Percentiles rank a stretch among this genome's conserved stretches.
These are phyloP conservation scores for Sphaerulina musiva DNA, from an alignment of 2,329 filamentous ascomycete genomes.

Conservation along the genomic window DNA sequence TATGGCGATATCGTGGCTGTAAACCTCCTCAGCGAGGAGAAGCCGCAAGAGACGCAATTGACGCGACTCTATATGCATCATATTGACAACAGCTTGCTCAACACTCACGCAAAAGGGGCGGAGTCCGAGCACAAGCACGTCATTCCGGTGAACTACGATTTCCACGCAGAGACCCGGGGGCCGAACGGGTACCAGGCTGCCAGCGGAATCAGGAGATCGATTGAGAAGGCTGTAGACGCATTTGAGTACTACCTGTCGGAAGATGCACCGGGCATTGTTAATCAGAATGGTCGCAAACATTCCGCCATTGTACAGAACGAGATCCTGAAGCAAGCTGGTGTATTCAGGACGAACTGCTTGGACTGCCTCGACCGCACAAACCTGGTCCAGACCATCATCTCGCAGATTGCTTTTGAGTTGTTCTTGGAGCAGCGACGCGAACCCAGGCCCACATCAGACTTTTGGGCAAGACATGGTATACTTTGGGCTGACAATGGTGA, in stretches of 20 bases:
- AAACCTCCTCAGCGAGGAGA: slow-evolving; percentile 86
- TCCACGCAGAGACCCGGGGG: slow-evolving; percentile 87
- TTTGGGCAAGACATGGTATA: slow-evolving; percentile 86
- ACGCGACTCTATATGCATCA: slow-evolving; percentile 73
- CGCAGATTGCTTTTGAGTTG: slow-evolving; percentile 80
- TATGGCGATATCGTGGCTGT: slow-evolving; percentile 91
- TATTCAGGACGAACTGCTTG: slow-evolving; percentile 91
- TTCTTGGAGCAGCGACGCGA: slow-evolving; percentile 71
- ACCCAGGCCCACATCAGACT: slow-evolving; percentile 61
- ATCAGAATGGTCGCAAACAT: slow-evolving; percentile 35
- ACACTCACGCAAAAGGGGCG: slow-evolving; percentile 41
- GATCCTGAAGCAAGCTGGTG: slow-evolving; percentile 85
- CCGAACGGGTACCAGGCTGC: slow-evolving; percentile 85
- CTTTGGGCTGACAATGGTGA: slow-evolving; percentile 98
- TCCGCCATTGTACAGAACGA: slow-evolving; percentile 31
- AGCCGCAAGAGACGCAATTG: slow-evolving; percentile 77
- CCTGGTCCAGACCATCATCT: slow-evolving; percentile 90
- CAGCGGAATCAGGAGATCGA: slow-evolving; percentile 70
- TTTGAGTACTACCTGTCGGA: slow-evolving; percentile 92
- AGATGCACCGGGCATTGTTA: slow-evolving; percentile 52
- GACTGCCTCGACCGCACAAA: slow-evolving; percentile 96
- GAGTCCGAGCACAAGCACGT: slow-evolving; percentile 64
- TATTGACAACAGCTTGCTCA: slow-evolving; percentile 66
- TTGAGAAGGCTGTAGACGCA: slow-evolving; percentile 70
- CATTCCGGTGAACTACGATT: slow-evolving; percentile 83